Conservation (phyloP, 1,284 basidiomycete species). For the Cutaneotrichosporon spelunceum region DNA sequence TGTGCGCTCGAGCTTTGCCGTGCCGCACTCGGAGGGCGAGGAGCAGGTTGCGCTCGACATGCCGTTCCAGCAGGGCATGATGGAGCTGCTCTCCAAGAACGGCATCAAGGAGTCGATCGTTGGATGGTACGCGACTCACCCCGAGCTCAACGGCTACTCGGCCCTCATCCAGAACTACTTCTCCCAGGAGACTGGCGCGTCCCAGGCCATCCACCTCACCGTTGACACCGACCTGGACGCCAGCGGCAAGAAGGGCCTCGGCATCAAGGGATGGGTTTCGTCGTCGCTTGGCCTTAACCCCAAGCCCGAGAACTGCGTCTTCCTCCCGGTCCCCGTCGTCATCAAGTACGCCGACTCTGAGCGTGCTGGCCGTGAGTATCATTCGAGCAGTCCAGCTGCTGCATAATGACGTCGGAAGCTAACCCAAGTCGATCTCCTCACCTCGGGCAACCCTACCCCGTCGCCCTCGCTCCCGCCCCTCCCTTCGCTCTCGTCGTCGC, state of each 20-base stretch:
- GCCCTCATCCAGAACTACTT: constrained; percentile 99
- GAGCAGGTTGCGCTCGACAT: constrained; percentile 92
- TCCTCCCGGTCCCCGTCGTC: constrained; percentile 79
- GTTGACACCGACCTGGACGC: constrained; percentile 72
- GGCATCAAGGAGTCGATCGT: constrained; percentile 52
- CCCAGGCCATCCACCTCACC: constrained; percentile 88
- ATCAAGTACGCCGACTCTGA: constrained; percentile 78
- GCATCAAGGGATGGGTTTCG: constrained; percentile 84
- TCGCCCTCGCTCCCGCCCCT: constrained; percentile 44
- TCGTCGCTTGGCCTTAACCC: constrained; percentile 64
- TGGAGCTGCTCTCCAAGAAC: constrained; percentile 63
- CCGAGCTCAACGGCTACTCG: constrained; percentile 89
- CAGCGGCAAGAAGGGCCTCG: constrained; percentile 63
- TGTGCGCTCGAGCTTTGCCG: constrained; percentile 78
- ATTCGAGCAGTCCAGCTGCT: background rate
- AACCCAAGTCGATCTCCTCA: constrained; percentile 68
- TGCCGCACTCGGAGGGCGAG: constrained; percentile 84
- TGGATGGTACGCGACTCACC: constrained; percentile 74
- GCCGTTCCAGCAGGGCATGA: constrained; percentile 92
- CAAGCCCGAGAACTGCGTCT: constrained; percentile 88
- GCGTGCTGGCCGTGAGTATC: constrained; percentile 72
- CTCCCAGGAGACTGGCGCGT: constrained; percentile 81
- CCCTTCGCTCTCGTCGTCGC: constrained; percentile 43
- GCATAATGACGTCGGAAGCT: constrained; percentile 8
- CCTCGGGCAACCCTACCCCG: constrained; percentile 49